Base-by-base conservation (phyloP, 345 rosid species). In the Theobroma cacao region DNA sequence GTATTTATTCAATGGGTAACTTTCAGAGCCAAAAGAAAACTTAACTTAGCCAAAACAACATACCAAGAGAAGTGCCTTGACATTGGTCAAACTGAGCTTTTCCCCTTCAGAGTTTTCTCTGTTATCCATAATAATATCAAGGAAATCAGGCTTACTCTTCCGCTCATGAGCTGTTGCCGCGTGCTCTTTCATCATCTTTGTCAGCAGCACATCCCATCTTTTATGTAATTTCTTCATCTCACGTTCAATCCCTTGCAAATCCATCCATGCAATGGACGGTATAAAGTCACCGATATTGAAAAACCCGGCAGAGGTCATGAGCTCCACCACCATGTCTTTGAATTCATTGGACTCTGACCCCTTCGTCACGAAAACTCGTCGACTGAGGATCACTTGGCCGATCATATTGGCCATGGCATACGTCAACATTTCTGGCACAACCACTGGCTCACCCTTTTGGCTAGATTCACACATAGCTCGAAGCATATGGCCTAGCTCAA, bases 281-380 rank as follows among this genome's bases (percentile, higher is more conserved):
- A 91, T 80, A 30, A 88, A 91, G 56, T 91, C 91, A 0, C 95
- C 91, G 34, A 89, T 77, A 7, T 89, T 91, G 80, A 89, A 88
- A 33, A 30, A 50, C 0, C 93, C 90, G 0, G 88, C 90, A 0
- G 85, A 59, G 0, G 91, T 88, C 90, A 91, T 87, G 17, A 87
- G 85, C 75, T 91, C 91, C 80, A 88, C 90, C 74, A 91, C 93
- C 87, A 89, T 87, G 74, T 88, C 88, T 61, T 87, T 89, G 55
- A 91, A 87, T 86, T 86, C 85, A 1, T 85, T 87, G 0, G 90
- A 86, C 76, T 87, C 86, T 0, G 78, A 26, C 5, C 90, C 91
- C n/a, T 86, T 80, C 0, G 89, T 82, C 10, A 15, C 89, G 55
- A 88, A 91, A 61, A 89, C 77, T 0, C 88, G 80, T 7, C 85